Percentiles rank a stretch among this genome's conserved stretches.
Conservation (phyloP, 371 early-diverging fungal genomes). For the Rhizopus stolonifer region DNA sequence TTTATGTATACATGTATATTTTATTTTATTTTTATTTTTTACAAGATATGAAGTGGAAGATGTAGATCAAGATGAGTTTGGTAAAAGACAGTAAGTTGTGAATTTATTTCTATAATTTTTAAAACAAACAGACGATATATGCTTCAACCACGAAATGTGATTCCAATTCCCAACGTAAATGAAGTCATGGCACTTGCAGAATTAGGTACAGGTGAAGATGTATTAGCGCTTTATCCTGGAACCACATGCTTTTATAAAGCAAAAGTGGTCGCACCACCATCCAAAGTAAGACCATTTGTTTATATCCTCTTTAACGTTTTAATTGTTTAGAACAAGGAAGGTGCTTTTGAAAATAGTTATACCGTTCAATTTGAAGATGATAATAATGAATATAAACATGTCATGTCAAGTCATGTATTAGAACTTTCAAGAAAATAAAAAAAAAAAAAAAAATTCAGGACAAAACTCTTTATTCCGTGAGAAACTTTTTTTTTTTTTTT, state of each 20-base stretch:
- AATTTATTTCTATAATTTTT: too few relatives aligned
- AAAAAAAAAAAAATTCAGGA: conserved; percentile 2
- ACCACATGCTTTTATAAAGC: conserved; percentile 89
- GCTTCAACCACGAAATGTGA: conserved; percentile 60
- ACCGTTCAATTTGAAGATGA: conserved; percentile 71
- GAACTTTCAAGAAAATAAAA: conserved; percentile 61
- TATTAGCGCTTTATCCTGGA: conserved; percentile 82
- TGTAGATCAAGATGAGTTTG: conserved; percentile 71
- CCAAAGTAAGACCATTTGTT: conserved; percentile 56
- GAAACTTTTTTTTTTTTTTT: too few relatives aligned
- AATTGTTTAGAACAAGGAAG: conserved; percentile 41
- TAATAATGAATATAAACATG: conserved; percentile 52
- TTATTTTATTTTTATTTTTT: not conserved
- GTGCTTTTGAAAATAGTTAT: conserved; percentile 37
- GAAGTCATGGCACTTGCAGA: conserved; percentile 48
- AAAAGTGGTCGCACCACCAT: conserved; percentile 66
- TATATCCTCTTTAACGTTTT: too few relatives aligned
- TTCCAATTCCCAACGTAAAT: conserved; percentile 56
- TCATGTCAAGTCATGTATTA: conserved; percentile 51
- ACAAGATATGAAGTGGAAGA: conserved; percentile 68
- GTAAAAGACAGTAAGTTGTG: conserved; percentile 59
- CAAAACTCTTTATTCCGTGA: too few relatives aligned
- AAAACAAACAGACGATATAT: conserved; percentile 53
- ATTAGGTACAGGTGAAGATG: conserved; percentile 63
- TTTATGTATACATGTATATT: not conserved